Evolutionary conservation across 371 early-diverging fungal genomes (phyloP), one percentile per base, ranked within the genome.

Genomic region (Rhizomucor pusillus): DNA sequence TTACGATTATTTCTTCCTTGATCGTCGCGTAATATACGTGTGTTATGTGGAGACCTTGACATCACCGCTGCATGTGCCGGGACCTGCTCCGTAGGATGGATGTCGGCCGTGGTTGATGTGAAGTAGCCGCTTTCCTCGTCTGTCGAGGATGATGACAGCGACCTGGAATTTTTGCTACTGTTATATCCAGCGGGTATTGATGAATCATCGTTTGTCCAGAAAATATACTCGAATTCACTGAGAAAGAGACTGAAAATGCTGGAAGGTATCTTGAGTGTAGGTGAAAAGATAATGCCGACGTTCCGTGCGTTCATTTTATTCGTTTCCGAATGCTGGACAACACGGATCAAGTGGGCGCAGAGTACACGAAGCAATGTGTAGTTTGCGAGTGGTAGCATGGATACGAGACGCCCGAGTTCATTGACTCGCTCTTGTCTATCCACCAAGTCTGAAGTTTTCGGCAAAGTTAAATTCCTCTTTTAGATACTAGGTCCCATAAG

Each of bases 241-340:
- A 96, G 80, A 66, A 98, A 79, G 57, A 95, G 69, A 33, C 80
- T 88, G 51, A 97, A 91, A 1, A 98, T 85, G 7, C 88, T 86
- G 13, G 94, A 91, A 1, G 95, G 94, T 50, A 98, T 91, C 5
- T 90, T 90, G 5, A 96, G 71, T 9, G 96, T 95, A 4, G 97
- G 95, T 18, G 94, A 89, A 60, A 96, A 96, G 1, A 98, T 94
- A 50, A 97, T 95, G 25, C 93, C 92, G 25, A 98, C 85, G 71
- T 97, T 97, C 14, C 91, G 84, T 46, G 91, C 77, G 3, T 86
- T 97, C 98, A 98, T 98, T 73, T 90, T 91, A 82, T 96, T 98
- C 33, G 79, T 66, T 18, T 87, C 88, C 1, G 86, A 71, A 47
- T 88, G 78, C 50, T 91, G 87, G 12, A 94, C 93, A 47, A 98